Evolutionary conservation across 1,284 basidiomycete genomes (phyloP).

Genomic region (Volvariella surrecta): DNA sequence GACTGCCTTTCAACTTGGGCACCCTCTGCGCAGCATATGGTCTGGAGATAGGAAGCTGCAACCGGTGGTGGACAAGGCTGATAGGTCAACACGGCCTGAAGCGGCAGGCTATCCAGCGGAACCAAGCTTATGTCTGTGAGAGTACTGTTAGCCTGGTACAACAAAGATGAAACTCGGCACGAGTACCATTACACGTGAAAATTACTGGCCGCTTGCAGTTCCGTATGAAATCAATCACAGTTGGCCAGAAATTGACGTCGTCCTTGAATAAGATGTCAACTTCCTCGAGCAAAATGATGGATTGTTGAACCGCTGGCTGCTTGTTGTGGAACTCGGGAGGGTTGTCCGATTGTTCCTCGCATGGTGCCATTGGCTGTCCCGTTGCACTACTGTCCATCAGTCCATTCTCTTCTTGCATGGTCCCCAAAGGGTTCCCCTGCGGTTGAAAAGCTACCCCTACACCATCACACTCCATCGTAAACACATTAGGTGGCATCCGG

Average conservation of each 20-base stretch:
- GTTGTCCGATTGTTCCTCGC: background rate
- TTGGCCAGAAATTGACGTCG: constrained; percentile 88
- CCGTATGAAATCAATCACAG: constrained; percentile 72
- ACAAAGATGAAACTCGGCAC: constrained; percentile 20
- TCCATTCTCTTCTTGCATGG: background rate
- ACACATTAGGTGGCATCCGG: background rate
- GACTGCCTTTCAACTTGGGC: constrained; percentile 27
- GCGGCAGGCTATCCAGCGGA: constrained; percentile 63
- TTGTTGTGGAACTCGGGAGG: background rate
- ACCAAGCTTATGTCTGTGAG: constrained; percentile 60
- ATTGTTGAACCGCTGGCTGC: constrained; percentile 53
- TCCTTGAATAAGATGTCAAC: constrained; percentile 91
- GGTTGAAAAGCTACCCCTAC: background rate
- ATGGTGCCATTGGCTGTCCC: too few species aligned
- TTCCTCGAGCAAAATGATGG: constrained; percentile 92
- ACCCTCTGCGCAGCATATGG: constrained; percentile 54
- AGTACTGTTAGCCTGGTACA: constrained; percentile 5
- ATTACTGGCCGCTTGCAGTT: constrained; percentile 82
- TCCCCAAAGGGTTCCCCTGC: background rate
- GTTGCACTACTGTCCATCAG: too few species aligned
- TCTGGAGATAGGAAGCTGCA: constrained; percentile 67
- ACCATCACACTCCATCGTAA: background rate
- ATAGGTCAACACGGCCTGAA: constrained; percentile 72
- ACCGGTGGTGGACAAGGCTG: constrained; percentile 46
- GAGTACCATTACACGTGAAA: constrained; percentile 84